These are phyloP conservation scores for Capsella rubella DNA, from an alignment of 441 rosid species.

Conservation along the genomic window DNA sequence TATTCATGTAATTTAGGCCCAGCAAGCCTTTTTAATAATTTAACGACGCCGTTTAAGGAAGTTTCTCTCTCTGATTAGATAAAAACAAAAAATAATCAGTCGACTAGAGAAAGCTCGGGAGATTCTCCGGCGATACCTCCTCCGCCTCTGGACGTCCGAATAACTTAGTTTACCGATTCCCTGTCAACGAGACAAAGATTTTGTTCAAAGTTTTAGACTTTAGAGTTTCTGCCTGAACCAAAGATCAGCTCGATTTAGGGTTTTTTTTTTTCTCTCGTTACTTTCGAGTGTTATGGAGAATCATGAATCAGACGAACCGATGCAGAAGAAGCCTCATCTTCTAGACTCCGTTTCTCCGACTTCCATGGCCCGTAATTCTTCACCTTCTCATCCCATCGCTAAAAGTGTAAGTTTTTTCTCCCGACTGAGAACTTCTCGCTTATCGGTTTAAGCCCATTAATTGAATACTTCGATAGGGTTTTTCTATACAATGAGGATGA, in stretches of 20 bases:
- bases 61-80: background rate
- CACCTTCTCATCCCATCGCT: slow-evolving; percentile 56
- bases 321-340: slow-evolving; percentile 77
- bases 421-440: background rate
- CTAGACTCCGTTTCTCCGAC: slow-evolving; percentile 57
- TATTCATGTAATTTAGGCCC: background rate
- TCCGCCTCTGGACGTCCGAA: slow-evolving; percentile 10
- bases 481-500: background rate
- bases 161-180: slow-evolving; percentile 1
- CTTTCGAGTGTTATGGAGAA: slow-evolving; percentile 56
- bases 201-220: background rate
- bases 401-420: slow-evolving; percentile 51
- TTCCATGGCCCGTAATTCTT: slow-evolving; percentile 61
- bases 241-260: slow-evolving; percentile 25
- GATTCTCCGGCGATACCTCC: slow-evolving; percentile 38
- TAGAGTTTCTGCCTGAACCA: background rate
- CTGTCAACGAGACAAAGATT: background rate
- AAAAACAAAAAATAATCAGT: background rate
- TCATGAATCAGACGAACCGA: slow-evolving; percentile 69
- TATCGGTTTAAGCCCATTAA: background rate
- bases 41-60: slow-evolving; percentile 1
- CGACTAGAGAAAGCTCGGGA: slow-evolving; percentile 4
- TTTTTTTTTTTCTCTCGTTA: background rate
- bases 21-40: background rate
- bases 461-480: background rate